These are phyloP conservation scores for Syncephalastrum contaminatum DNA, from an alignment of 371 early-diverging fungal species.

Conservation along the genomic window DNA sequence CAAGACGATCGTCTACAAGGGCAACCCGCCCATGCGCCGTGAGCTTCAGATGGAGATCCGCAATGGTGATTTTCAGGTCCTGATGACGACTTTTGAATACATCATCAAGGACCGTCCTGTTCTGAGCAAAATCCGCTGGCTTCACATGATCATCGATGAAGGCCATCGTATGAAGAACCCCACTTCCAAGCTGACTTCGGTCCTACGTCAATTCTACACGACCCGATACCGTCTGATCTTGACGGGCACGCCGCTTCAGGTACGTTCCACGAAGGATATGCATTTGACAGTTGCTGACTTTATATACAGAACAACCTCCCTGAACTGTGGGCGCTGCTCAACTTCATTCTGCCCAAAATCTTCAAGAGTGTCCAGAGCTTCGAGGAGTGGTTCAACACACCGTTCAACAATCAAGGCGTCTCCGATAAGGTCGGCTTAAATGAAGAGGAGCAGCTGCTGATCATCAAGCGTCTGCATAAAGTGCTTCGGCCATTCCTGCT, in stretches of 20 bases:
- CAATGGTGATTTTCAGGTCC: conserved; percentile 85
- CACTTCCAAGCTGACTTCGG: conserved; percentile 82
- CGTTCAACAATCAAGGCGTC: conserved; percentile 84
- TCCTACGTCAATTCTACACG: conserved; percentile 81
- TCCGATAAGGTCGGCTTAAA: conserved; percentile 87
- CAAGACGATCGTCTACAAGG: conserved; percentile 88
- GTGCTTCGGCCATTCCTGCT: conserved; percentile 97
- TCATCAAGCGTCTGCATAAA: conserved; percentile 97
- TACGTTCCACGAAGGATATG: conserved; percentile 11
- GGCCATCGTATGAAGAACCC: conserved; percentile 99
- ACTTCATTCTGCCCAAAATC: conserved; percentile 96
- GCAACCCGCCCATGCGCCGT: conserved; percentile 73
- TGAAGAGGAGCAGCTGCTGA: conserved; percentile 97
- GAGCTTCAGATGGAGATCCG: conserved; percentile 74
- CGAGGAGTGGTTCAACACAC: conserved; percentile 98
- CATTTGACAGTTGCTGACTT: neutral
- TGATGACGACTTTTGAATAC: conserved; percentile 98
- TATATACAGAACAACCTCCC: conserved; percentile 93
- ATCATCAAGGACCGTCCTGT: conserved; percentile 90
- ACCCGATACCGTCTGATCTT: conserved; percentile 94
- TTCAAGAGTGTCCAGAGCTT: conserved; percentile 95
- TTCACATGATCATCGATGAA: conserved; percentile 97
- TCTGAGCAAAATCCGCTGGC: conserved; percentile 88
- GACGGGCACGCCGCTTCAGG: conserved; percentile 99
- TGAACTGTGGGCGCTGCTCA: conserved; percentile 98